phyloP scores from a whole-genome alignment of 2,329 filamentous ascomycete genomes.

The Aspergillaceae sp. region DNA sequence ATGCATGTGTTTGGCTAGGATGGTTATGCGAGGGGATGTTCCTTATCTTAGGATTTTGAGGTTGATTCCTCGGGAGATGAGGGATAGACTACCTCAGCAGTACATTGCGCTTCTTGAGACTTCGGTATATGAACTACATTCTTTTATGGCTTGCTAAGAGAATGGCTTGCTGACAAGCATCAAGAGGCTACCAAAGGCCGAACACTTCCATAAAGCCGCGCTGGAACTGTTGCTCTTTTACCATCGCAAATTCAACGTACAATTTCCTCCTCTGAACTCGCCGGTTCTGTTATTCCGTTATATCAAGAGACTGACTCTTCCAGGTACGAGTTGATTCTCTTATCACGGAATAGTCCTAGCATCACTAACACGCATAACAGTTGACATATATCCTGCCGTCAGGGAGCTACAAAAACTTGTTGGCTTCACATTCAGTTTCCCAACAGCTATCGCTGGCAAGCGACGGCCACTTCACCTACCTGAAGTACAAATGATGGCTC shows the following conservation, averaged over 20 bases:
- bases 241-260: slow-evolving; percentile 58
- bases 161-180: slow-evolving; percentile 2
- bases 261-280: slow-evolving; percentile 64
- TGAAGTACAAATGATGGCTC: slow-evolving; percentile 62
- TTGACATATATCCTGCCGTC: slow-evolving; percentile 43
- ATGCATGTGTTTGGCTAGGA: slow-evolving; percentile 10
- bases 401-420: slow-evolving; percentile 49
- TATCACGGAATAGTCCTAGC: too few relatives aligned
- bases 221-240: slow-evolving; percentile 57
- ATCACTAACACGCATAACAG: slow-evolving; percentile 12
- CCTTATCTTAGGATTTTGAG: slow-evolving; percentile 59
- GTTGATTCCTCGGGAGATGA: slow-evolving; percentile 37
- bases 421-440: slow-evolving; percentile 50
- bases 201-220: slow-evolving; percentile 57
- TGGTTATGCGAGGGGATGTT: slow-evolving; percentile 59
- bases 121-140: slow-evolving; percentile 16
- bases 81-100: slow-evolving; percentile 35
- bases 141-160: background rate
- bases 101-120: slow-evolving; percentile 34
- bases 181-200: slow-evolving; percentile 37
- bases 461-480: slow-evolving; percentile 50
- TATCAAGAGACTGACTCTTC: slow-evolving; percentile 63
- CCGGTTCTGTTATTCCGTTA: slow-evolving; percentile 61
- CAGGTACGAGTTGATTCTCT: slow-evolving; percentile 45
- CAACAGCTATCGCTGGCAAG: slow-evolving; percentile 31